Percentiles rank a stretch among this genome's conserved stretches.
phyloP scores from a whole-genome alignment of 805 yeast species.

The Clavispora santaluciae region DNA sequence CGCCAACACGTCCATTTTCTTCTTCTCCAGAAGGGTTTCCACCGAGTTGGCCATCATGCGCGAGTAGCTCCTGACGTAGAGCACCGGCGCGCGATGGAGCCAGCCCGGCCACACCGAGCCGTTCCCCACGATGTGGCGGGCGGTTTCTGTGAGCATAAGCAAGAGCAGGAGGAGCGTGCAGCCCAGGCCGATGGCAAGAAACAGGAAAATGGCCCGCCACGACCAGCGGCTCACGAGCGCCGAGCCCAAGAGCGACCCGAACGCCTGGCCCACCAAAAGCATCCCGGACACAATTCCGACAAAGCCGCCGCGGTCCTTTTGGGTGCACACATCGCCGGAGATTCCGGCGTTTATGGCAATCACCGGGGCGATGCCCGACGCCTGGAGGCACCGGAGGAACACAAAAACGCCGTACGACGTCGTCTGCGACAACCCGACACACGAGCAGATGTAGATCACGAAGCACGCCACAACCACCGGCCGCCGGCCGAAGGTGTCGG shows the following conservation, averaged over 20 bases:
- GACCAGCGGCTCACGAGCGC: constrained; percentile 27
- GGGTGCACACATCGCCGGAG: constrained; percentile 67
- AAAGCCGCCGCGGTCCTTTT: constrained; percentile 63
- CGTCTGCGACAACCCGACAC: constrained; percentile 61
- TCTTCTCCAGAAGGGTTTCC: constrained; percentile 1
- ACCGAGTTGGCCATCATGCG: constrained; percentile 28
- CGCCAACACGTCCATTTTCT: not conserved
- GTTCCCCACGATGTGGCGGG: constrained; percentile 67
- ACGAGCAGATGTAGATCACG: constrained; percentile 51
- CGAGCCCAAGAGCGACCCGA: constrained; percentile 70
- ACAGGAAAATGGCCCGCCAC: constrained; percentile 82
- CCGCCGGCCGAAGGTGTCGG: constrained; percentile 70
- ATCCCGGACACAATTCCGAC: constrained; percentile 64
- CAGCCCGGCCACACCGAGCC: constrained; percentile 54
- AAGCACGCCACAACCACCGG: constrained; percentile 58
- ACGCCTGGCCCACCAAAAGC: constrained; percentile 66
- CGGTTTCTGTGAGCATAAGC: constrained; percentile 65
- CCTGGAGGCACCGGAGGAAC: constrained; percentile 69
- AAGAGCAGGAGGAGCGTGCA: constrained; percentile 29
- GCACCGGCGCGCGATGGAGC: constrained; percentile 43
- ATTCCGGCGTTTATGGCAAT: constrained; percentile 67
- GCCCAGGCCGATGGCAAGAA: constrained; percentile 63
- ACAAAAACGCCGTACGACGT: constrained; percentile 57
- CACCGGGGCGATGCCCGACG: constrained; percentile 72
- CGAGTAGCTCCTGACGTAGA: constrained; percentile 26